These are phyloP conservation scores for Puccinia polysora DNA, from an alignment of 1,284 basidiomycete species.

Conservation along the genomic window DNA sequence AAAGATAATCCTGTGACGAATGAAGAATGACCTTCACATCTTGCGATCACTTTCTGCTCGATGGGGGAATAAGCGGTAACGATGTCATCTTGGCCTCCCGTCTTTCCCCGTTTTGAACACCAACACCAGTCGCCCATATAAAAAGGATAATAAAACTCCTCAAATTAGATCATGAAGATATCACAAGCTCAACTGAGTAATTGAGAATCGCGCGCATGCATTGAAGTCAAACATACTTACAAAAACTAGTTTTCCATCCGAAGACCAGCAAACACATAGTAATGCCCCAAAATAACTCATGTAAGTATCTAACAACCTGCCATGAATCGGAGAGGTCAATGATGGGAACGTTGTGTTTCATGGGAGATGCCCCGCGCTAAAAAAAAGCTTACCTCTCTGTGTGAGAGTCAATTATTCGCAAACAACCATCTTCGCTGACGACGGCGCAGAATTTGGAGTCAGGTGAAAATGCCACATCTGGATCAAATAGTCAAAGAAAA, in stretches of 20 bases:
- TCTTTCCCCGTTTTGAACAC: slow-evolving; percentile 55
- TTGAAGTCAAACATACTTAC: slow-evolving; percentile 55
- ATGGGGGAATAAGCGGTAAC: slow-evolving; percentile 85
- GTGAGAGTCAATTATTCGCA: slow-evolving; percentile 77
- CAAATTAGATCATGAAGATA: too few relatives aligned
- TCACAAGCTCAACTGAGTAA: too few relatives aligned
- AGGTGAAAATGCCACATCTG: slow-evolving; percentile 82
- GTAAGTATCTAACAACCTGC: slow-evolving; percentile 82
- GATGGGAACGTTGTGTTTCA: neutral
- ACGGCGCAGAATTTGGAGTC: slow-evolving; percentile 79
- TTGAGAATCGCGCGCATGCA: too few relatives aligned
- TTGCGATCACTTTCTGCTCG: slow-evolving; percentile 86
- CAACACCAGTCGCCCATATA: too few relatives aligned
- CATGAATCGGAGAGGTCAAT: neutral
- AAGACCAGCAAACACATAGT: slow-evolving; percentile 86
- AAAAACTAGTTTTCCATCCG: slow-evolving; percentile 84
- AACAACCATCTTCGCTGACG: slow-evolving; percentile 79
- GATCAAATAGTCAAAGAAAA: neutral
- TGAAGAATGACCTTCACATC: slow-evolving; percentile 92
- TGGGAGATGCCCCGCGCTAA: too few relatives aligned
- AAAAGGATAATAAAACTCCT: too few relatives aligned
- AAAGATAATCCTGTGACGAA: slow-evolving; percentile 86
- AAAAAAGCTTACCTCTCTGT: slow-evolving; percentile 67
- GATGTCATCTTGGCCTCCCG: slow-evolving; percentile 87
- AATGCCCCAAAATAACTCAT: slow-evolving; percentile 86